phyloP scores from a whole-genome alignment of 1,284 basidiomycete species.

The Mycena sp. region DNA sequence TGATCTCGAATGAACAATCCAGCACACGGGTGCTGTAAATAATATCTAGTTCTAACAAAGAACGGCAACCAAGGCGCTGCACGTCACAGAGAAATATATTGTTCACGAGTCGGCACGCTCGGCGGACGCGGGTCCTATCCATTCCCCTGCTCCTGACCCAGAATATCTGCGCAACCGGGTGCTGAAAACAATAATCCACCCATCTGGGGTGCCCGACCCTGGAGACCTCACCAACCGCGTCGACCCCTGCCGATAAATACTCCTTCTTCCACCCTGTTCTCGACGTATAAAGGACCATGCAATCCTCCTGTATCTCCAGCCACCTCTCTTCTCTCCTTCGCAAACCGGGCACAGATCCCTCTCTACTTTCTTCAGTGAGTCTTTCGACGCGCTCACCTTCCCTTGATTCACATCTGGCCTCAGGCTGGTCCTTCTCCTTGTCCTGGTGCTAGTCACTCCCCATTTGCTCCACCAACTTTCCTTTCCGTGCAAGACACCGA shows the following conservation, averaged over 20 bases:
- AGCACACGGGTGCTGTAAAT: no score
- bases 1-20: no score
- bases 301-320: not conserved
- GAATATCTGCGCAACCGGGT: no score
- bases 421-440: no score
- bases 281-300: constrained; percentile 21
- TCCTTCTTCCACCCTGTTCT: no score
- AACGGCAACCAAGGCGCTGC: no score
- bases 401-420: not conserved
- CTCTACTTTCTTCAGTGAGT: constrained; percentile 11
- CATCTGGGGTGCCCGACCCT: not conserved
- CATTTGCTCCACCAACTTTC: not conserved
- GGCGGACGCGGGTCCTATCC: no score
- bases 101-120: no score
- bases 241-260: not conserved
- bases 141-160: no score
- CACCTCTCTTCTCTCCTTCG: constrained; percentile 26
- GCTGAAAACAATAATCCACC: not conserved
- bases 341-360: constrained; percentile 22
- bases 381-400: not conserved
- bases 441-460: constrained; percentile 27
- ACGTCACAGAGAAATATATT: no score
- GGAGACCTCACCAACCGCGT: no score
- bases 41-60: no score
- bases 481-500: constrained; percentile 24